Evolutionary conservation across 2,329 filamentous ascomycete genomes (phyloP), one percentile per base, ranked within the genome.

Genomic region (Alternaria arbusti): DNA sequence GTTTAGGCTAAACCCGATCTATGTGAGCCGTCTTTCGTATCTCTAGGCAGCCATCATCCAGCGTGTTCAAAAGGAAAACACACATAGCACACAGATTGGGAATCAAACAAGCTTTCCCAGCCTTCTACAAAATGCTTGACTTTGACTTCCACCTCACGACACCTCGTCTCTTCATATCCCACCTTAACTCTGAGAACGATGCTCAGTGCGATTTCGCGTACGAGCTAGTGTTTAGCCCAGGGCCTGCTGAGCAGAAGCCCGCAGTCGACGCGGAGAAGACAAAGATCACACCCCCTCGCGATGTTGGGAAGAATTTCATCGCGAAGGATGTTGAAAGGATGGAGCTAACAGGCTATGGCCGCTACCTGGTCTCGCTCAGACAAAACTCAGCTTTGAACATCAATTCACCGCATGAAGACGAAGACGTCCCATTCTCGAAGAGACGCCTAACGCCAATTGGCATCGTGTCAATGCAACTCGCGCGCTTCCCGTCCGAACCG

Each of bases 141-240:
- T 71, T 80, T 82, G 84, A 89, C 78, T 91, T 91, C 85, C 87
- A 91, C 3, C 79, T 70, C 75, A 91, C 89, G 0, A 87, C 83
- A 0, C 88, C 88, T 3, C 71, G 71, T 10, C 63, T 74, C 6
- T 57, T 65, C 40, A 44, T 74, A 11, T 67, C 66, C 5, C 65
- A 71, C 56, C 54, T 73, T 43, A 22, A 67, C n/a, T 61, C 71
- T 8, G 49, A 44, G 32, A 61, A 69, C 12, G 59, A 69, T 30
- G 22, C 57, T 4, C 69, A 71, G 47, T 66, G 65, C 57, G 59
- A 61, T 32, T 73, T 70, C 47, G 20, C 68, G 2, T 22, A 60
- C 30, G 52, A 56, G 5, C 54, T 70, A 5, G 30, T 60, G 23
- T 64, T 62, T 12, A 67, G 60, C 17, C 65, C 69, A 11, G 58